phyloP scores from a whole-genome alignment of 2,329 filamentous ascomycete genomes.

The Uncinocarpus reesii region DNA sequence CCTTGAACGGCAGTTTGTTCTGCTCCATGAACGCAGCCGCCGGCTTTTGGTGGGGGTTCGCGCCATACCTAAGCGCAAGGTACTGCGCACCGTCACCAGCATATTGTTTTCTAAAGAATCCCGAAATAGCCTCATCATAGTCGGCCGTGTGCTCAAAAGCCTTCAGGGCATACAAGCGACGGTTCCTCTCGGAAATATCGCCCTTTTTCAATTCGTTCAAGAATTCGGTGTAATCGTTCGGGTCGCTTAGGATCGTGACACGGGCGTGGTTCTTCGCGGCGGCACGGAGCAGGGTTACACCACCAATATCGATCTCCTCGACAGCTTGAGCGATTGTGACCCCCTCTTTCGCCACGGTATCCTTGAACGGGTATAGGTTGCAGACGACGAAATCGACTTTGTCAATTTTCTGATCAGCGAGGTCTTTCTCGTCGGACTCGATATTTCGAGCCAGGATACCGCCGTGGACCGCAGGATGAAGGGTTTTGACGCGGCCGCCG shows the following conservation, averaged over 20 bases:
- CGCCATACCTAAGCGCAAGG: constrained; percentile 79
- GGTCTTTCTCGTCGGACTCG: constrained; percentile 90
- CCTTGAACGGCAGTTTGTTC: constrained; percentile 81
- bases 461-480: constrained; percentile 82
- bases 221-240: constrained; percentile 87
- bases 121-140: constrained; percentile 88
- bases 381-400: constrained; percentile 95
- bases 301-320: constrained; percentile 97
- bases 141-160: constrained; percentile 97
- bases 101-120: constrained; percentile 97
- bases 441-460: constrained; percentile 85
- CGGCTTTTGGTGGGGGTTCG: constrained; percentile 97
- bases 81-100: constrained; percentile 75
- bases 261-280: constrained; percentile 96
- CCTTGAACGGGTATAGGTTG: constrained; percentile 99
- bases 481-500: constrained; percentile 82
- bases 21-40: constrained; percentile 70
- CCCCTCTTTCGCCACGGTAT: constrained; percentile 92
- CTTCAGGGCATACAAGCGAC: constrained; percentile 87
- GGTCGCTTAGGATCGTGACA: constrained; percentile 92
- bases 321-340: constrained; percentile 95
- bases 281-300: constrained; percentile 89
- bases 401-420: constrained; percentile 86
- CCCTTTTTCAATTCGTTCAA: constrained; percentile 74
- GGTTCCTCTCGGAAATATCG: constrained; percentile 72